These are phyloP conservation scores for Urochloa ruziziensis DNA, from an alignment of 176 grass and related monocot genomes.

Conservation along the genomic window DNA sequence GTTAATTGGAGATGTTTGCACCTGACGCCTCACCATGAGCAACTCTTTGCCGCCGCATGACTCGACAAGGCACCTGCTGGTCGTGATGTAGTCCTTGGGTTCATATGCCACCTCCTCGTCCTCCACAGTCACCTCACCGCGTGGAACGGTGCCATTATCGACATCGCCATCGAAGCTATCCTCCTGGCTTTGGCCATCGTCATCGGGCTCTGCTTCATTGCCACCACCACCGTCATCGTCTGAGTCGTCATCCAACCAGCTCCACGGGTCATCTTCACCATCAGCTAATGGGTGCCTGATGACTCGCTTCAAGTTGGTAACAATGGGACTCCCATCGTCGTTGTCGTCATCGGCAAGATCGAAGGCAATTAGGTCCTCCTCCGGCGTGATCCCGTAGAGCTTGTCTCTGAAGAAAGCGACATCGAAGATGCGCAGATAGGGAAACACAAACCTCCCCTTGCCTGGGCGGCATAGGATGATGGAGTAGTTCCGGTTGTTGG, in stretches of 20 bases:
- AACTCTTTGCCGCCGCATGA: not conserved
- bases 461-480: not conserved
- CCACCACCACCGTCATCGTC: not conserved
- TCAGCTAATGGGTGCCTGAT: not conserved
- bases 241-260: not conserved
- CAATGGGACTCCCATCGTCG: not conserved
- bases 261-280: not conserved
- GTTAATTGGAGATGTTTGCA: rapidly evolving
- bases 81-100: not conserved
- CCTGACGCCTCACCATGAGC: not conserved
- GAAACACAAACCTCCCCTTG: not conserved
- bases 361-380: not conserved
- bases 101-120: not conserved
- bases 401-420: not conserved
- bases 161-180: rapidly evolving
- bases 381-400: not conserved
- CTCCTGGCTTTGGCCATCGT: not conserved
- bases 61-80: not conserved
- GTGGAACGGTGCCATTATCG: not conserved
- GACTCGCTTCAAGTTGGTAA: not conserved
- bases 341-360: not conserved
- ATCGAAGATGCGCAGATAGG: not conserved
- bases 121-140: no score
- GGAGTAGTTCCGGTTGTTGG: not conserved
- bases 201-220: no score